Evolutionary conservation across 2,329 filamentous ascomycete genomes (phyloP).

Genomic region (Aspergillus unguis): DNA sequence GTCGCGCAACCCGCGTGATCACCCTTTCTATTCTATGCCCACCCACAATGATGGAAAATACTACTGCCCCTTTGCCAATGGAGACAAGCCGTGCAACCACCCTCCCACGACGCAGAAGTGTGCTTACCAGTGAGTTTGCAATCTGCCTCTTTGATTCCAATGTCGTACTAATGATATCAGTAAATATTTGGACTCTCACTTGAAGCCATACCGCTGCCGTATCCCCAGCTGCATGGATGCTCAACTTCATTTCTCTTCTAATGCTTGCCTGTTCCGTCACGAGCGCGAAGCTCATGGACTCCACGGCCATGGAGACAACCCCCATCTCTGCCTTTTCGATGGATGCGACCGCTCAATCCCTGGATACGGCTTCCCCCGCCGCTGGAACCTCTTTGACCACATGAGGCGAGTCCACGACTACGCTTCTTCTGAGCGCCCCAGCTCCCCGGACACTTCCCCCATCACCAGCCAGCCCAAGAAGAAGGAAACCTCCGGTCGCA

Average conservation of each 20-base stretch:
- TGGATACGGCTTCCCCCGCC: conserved; percentile 86
- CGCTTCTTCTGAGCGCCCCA: conserved; percentile 42
- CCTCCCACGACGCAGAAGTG: conserved; percentile 95
- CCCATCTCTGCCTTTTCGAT: conserved; percentile 81
- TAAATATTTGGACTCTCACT: conserved; percentile 95
- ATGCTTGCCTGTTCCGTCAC: conserved; percentile 88
- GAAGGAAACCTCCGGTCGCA: conserved; percentile 39
- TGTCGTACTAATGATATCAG: conserved; percentile 45
- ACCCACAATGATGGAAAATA: conserved; percentile 70
- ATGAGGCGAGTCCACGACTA: conserved; percentile 88
- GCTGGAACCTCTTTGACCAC: conserved; percentile 95
- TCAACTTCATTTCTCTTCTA: conserved; percentile 90
- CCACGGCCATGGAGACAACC: conserved; percentile 90
- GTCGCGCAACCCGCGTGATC: conserved; percentile 40
- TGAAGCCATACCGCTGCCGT: conserved; percentile 97
- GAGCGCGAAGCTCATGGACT: conserved; percentile 94
- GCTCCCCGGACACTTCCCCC: conserved; percentile 41
- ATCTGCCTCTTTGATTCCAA: conserved; percentile 5
- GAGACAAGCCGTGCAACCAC: conserved; percentile 73
- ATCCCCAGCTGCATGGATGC: conserved; percentile 75
- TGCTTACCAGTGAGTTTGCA: conserved; percentile 84
- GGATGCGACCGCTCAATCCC: conserved; percentile 79
- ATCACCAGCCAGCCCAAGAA: conserved; percentile 34
- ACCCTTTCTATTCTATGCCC: conserved; percentile 42
- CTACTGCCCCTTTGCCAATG: conserved; percentile 80